Evolutionary conservation across 495 filamentous ascomycete genomes (phyloP).

Genomic region (Neurospora sp.): DNA sequence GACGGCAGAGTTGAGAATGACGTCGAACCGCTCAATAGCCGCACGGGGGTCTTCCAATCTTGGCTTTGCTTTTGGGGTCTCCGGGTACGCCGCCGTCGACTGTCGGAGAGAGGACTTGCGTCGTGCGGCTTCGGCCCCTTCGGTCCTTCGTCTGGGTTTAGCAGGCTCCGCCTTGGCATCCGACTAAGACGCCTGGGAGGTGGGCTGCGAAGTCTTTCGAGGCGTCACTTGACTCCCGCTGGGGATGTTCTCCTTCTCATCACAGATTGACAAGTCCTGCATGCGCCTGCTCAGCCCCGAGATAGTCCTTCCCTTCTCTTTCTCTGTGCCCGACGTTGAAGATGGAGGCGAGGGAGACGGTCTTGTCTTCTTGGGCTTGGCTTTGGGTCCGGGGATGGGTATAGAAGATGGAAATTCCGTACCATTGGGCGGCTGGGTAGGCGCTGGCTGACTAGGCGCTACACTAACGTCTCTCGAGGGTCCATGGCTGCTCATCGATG

Average conservation of each 20-base stretch:
- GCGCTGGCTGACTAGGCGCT: constrained; percentile 27
- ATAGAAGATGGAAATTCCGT: constrained; percentile 27
- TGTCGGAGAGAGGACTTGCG: neutral
- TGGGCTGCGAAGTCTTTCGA: constrained; percentile 5
- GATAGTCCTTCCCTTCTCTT: constrained; percentile 9
- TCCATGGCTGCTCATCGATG: constrained; percentile 48
- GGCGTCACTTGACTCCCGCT: constrained; percentile 32
- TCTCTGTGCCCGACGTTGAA: constrained; percentile 11
- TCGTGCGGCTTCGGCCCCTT: constrained; percentile 6
- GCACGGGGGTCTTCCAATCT: neutral
- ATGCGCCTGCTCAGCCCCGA: constrained; percentile 13
- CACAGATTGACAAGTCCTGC: constrained; percentile 20
- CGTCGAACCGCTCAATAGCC: constrained; percentile 9
- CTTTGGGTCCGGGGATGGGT: constrained; percentile 11
- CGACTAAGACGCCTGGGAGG: constrained; percentile 4
- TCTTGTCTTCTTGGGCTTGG: constrained; percentile 17
- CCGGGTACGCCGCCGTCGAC: neutral
- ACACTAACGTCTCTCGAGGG: constrained; percentile 18
- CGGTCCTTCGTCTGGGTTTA: neutral
- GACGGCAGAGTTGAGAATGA: constrained; percentile 9
- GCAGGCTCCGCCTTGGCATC: constrained; percentile 7
- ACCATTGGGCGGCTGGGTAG: constrained; percentile 55
- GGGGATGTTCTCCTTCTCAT: neutral
- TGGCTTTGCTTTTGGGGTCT: constrained; percentile 10
- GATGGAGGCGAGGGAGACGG: constrained; percentile 19